Evolutionary conservation across 2,329 filamentous ascomycete species (phyloP).

Genomic region (Pseudogymnoascus sp.): DNA sequence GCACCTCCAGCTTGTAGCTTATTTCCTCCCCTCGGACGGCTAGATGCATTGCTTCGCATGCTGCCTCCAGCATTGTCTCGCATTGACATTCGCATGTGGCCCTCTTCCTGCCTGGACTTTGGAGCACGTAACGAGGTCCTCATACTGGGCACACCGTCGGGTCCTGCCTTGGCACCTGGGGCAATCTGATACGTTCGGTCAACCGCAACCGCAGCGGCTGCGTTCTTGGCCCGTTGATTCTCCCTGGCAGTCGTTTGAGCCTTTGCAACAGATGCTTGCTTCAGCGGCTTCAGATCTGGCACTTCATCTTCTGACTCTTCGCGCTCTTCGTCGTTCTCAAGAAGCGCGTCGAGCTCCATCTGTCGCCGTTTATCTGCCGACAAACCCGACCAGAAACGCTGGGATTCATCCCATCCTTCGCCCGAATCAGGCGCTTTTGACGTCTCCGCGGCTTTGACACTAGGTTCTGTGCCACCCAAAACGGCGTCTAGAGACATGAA

Average conservation of each 20-base stretch:
- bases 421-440: constrained; percentile 18
- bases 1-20: constrained; percentile 18
- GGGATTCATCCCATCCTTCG: constrained; percentile 55
- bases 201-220: neutral
- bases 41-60: constrained; percentile 12
- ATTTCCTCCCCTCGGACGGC: neutral
- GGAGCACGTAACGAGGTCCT: constrained; percentile 41
- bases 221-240: neutral
- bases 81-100: constrained; percentile 20
- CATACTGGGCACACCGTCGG: constrained; percentile 28
- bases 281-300: constrained; percentile 19
- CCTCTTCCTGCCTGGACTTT: constrained; percentile 16
- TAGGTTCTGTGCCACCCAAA: constrained; percentile 47
- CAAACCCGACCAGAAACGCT: constrained; percentile 62
- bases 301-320: constrained; percentile 33
- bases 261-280: constrained; percentile 16
- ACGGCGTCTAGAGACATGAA: constrained; percentile 70
- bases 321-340: constrained; percentile 39
- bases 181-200: constrained; percentile 36
- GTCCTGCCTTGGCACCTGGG: constrained; percentile 26
- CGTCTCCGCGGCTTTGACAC: constrained; percentile 21
- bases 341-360: constrained; percentile 43
- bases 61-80: constrained; percentile 13
- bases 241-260: constrained; percentile 16
- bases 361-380: constrained; percentile 55